A percentile compares a stretch with the other conserved stretches of the same genome.
Evolutionary conservation across 2,329 filamentous ascomycete genomes (phyloP).

Genomic region (Raffaelea arxii): DNA sequence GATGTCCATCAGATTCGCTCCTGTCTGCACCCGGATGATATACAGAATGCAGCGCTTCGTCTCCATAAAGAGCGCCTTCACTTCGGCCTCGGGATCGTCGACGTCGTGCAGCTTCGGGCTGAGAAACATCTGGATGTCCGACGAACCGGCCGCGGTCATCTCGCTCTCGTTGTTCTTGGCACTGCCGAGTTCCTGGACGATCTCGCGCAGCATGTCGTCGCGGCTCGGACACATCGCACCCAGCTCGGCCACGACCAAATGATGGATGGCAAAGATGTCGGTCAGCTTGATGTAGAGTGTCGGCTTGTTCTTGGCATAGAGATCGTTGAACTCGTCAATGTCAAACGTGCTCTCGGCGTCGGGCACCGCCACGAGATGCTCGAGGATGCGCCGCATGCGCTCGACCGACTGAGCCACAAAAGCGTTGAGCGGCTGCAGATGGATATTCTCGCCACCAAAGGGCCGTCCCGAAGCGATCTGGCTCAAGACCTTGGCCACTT

Average conservation of each 20-base stretch:
- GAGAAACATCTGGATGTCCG: conserved; percentile 83
- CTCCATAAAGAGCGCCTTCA: conserved; percentile 94
- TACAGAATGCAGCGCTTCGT: conserved; percentile 96
- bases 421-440: conserved; percentile 87
- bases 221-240: conserved; percentile 65
- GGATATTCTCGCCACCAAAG: conserved; percentile 91
- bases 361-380: conserved; percentile 69
- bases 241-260: conserved; percentile 72
- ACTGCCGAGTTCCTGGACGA: conserved; percentile 87
- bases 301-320: conserved; percentile 92
- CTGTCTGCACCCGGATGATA: conserved; percentile 93
- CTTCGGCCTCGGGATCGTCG: conserved; percentile 84
- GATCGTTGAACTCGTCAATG: conserved; percentile 97
- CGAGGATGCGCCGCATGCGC: conserved; percentile 65
- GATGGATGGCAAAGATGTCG: conserved; percentile 94
- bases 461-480: conserved; percentile 82
- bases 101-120: conserved; percentile 83
- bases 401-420: conserved; percentile 82
- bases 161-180: conserved; percentile 96
- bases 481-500: conserved; percentile 83
- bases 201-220: conserved; percentile 83
- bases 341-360: conserved; percentile 89
- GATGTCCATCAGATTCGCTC: conserved; percentile 87
- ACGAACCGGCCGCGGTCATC: conserved; percentile 74
- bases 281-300: conserved; percentile 99